Conservation (phyloP, 1,139 yeast genomes). For the Yamadazyma dushanensis region DNA sequence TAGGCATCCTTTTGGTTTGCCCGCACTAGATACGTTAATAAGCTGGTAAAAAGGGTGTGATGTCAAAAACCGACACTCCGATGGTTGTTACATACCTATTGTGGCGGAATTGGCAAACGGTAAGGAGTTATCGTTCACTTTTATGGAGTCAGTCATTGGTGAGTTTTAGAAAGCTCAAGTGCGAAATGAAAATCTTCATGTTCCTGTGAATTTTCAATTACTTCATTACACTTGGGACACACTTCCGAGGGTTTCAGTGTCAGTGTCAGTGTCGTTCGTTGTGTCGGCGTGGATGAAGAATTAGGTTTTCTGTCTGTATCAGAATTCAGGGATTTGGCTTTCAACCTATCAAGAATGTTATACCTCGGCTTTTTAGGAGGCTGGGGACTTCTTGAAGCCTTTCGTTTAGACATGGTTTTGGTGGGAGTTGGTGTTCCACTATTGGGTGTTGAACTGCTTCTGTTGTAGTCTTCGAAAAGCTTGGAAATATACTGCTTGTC, state of each 20-base stretch:
- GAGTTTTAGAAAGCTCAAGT: slow-evolving; percentile 30
- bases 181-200: slow-evolving; percentile 46
- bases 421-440: slow-evolving; percentile 1
- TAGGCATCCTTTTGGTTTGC: slow-evolving; percentile 88
- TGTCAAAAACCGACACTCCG: background rate
- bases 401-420: slow-evolving; percentile 1
- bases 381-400: background rate
- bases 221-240: slow-evolving; percentile 20
- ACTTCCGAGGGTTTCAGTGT: background rate
- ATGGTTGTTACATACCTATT: slow-evolving; percentile 35
- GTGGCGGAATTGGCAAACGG: slow-evolving; percentile 53
- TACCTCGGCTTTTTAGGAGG: slow-evolving; percentile 7
- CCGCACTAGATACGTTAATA: slow-evolving; percentile 42
- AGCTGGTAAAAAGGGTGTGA: background rate
- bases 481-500: slow-evolving; percentile 18
- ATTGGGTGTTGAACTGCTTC: slow-evolving; percentile 3
- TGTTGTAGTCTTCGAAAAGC: slow-evolving; percentile 18
- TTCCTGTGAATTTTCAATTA: slow-evolving; percentile 34
- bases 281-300: slow-evolving; percentile 1
- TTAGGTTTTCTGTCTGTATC: no score
- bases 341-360: slow-evolving; percentile 25
- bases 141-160: slow-evolving; percentile 11
- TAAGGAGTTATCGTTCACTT: slow-evolving; percentile 29
- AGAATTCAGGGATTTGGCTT: background rate
- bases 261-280: background rate